Conservation (phyloP, 2,329 filamentous ascomycete species). For the Rugonectria rugulosa region DNA sequence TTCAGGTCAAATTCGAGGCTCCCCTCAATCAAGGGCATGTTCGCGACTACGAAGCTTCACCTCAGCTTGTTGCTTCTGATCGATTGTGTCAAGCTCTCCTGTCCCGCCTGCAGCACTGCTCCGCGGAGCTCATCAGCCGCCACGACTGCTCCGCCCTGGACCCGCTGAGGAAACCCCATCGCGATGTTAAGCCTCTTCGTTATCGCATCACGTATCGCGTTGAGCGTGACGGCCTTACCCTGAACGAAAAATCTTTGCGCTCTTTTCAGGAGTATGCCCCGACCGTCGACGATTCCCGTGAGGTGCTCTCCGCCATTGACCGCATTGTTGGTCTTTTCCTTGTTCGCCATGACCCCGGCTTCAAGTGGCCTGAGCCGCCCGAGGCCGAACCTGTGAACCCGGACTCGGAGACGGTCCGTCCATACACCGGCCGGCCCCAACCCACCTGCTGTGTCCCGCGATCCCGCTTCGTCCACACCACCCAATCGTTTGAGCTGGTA, state of each 20-base stretch:
- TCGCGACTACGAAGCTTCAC: conserved; percentile 56
- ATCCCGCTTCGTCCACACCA: conserved; percentile 53
- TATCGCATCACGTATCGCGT: conserved; percentile 59
- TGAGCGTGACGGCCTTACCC: conserved; percentile 49
- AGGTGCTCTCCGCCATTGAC: conserved; percentile 58
- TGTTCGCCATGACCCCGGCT: conserved; percentile 57
- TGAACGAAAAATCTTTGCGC: conserved; percentile 54
- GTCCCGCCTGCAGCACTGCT: conserved; percentile 59
- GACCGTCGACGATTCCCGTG: conserved; percentile 52
- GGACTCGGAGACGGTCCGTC: conserved; percentile 49
- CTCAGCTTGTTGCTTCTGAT: conserved; percentile 52
- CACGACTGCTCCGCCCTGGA: conserved; percentile 57
- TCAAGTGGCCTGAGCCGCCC: conserved; percentile 54
- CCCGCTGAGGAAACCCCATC: conserved; percentile 43
- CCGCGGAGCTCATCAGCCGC: conserved; percentile 61
- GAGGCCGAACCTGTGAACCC: conserved; percentile 49
- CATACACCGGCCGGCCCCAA: conserved; percentile 52
- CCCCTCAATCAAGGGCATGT: conserved; percentile 53
- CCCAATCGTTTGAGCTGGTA: conserved; percentile 39
- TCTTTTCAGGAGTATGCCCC: conserved; percentile 60
- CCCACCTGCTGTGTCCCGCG: conserved; percentile 52
- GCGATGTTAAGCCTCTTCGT: conserved; percentile 52
- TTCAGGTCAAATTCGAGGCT: conserved; percentile 55
- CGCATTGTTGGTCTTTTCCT: conserved; percentile 60
- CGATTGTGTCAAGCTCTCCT: conserved; percentile 58